phyloP scores from a whole-genome alignment of 495 filamentous ascomycete species.

The Podospora anserina region DNA sequence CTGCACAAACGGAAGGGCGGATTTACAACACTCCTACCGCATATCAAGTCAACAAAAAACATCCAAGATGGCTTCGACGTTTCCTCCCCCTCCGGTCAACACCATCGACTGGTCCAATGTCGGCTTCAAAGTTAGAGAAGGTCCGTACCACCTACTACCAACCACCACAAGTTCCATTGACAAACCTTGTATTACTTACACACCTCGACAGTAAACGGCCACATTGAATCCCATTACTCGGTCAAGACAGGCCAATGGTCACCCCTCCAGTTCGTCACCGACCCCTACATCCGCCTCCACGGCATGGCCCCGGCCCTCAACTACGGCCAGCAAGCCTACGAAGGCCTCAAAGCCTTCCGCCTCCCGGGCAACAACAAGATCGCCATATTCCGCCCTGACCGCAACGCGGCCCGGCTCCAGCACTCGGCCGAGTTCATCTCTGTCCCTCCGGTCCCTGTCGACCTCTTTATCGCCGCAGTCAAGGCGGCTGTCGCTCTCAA shows the following conservation, averaged over 20 bases:
- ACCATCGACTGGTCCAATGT: constrained; percentile 90
- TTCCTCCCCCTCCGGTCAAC: constrained; percentile 78
- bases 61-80: constrained; percentile 38
- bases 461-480: constrained; percentile 70
- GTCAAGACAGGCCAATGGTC: constrained; percentile 71
- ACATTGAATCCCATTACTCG: constrained; percentile 72
- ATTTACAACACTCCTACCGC: background rate
- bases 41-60: background rate
- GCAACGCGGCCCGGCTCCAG: constrained; percentile 78
- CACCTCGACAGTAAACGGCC: constrained; percentile 61
- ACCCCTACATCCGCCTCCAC: constrained; percentile 78
- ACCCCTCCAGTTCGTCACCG: constrained; percentile 64
- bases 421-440: constrained; percentile 74
- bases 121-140: constrained; percentile 87
- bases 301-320: constrained; percentile 88
- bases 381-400: constrained; percentile 74
- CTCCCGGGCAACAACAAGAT: constrained; percentile 58
- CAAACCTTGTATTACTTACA: background rate
- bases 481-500: constrained; percentile 77
- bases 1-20: background rate
- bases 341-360: constrained; percentile 90
- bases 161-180: background rate
- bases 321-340: constrained; percentile 92
- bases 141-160: constrained; percentile 41
- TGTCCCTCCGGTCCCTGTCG: constrained; percentile 69